These are phyloP conservation scores for Globisporangium acanthophoron DNA, from an alignment of 352 stramenopile species.

Conservation along the genomic window DNA sequence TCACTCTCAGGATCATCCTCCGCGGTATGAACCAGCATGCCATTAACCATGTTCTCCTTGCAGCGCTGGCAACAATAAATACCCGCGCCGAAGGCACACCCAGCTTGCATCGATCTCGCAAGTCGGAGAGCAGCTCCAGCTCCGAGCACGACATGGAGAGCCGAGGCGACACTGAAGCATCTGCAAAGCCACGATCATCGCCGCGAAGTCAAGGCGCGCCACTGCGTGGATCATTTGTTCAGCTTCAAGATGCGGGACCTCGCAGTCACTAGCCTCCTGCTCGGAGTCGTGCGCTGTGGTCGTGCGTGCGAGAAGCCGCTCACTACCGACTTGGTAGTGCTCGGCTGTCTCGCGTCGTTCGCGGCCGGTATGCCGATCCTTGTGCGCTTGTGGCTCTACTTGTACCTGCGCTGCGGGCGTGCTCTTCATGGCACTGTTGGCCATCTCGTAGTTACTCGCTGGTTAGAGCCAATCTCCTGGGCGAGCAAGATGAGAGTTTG, in stretches of 20 bases:
- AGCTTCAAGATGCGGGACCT: slow-evolving; percentile 33
- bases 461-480: slow-evolving; percentile 9
- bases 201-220: slow-evolving; percentile 15
- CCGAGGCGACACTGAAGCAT: too few species aligned
- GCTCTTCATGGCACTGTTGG: slow-evolving; percentile 16
- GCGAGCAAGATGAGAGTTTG: too few species aligned
- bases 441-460: slow-evolving; percentile 24
- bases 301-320: slow-evolving; percentile 27
- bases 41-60: too few species aligned
- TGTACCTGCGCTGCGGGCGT: slow-evolving; percentile 25
- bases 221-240: slow-evolving; percentile 32
- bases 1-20: too few species aligned
- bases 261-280: slow-evolving; percentile 23
- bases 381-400: slow-evolving; percentile 35
- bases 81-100: too few species aligned
- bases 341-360: slow-evolving; percentile 27
- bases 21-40: too few species aligned
- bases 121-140: too few species aligned
- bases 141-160: too few species aligned
- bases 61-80: too few species aligned
- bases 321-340: slow-evolving; percentile 20
- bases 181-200: background rate
- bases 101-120: too few species aligned
- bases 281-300: slow-evolving; percentile 20
- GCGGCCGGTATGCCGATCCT: slow-evolving; percentile 26